A percentile compares a stretch with the other conserved stretches of the same genome.
Conservation (phyloP, 163 green algal species). For the Volvox carteri region DNA sequence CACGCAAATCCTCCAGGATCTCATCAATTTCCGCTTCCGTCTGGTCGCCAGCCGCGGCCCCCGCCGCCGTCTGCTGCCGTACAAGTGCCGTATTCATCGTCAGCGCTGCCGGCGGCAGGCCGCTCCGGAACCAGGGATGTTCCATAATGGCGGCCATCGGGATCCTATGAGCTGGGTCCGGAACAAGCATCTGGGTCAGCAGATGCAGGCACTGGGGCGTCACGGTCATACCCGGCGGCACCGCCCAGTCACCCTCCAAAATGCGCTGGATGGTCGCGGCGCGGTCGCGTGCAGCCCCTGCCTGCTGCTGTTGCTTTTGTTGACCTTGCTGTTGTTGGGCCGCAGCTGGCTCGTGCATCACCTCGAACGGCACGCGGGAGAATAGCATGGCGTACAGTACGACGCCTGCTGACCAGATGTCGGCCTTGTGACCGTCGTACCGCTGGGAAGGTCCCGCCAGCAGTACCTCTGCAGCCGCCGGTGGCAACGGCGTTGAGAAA, state of each 20-base stretch:
- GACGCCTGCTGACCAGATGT: slow-evolving; percentile 75
- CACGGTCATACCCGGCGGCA: slow-evolving; percentile 48
- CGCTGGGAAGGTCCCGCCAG: slow-evolving; percentile 41
- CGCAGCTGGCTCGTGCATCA: neutral
- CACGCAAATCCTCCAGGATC: slow-evolving; percentile 31
- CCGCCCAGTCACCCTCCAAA: slow-evolving; percentile 45
- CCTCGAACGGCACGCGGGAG: slow-evolving; percentile 64
- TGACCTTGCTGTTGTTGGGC: neutral
- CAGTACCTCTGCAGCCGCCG: slow-evolving; percentile 28
- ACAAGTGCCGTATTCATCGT: slow-evolving; percentile 59
- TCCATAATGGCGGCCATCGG: slow-evolving; percentile 54
- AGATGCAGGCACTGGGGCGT: slow-evolving; percentile 31
- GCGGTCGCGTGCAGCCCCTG: slow-evolving; percentile 25
- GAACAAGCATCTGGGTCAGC: slow-evolving; percentile 40
- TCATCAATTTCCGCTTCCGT: slow-evolving; percentile 43
- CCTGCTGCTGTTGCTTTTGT: neutral
- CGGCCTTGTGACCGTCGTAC: slow-evolving; percentile 67
- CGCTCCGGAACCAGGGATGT: slow-evolving; percentile 58
- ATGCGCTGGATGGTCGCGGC: slow-evolving; percentile 56
- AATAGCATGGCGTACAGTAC: slow-evolving; percentile 75
- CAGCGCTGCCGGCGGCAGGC: slow-evolving; percentile 51
- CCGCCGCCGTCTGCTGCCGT: slow-evolving; percentile 39
- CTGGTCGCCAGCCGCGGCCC: neutral
- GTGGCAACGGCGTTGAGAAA: too few species aligned
- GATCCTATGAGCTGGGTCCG: slow-evolving; percentile 40